These are phyloP conservation scores for Aspergillus neoniger DNA, from an alignment of 2,329 filamentous ascomycete species.

Conservation along the genomic window DNA sequence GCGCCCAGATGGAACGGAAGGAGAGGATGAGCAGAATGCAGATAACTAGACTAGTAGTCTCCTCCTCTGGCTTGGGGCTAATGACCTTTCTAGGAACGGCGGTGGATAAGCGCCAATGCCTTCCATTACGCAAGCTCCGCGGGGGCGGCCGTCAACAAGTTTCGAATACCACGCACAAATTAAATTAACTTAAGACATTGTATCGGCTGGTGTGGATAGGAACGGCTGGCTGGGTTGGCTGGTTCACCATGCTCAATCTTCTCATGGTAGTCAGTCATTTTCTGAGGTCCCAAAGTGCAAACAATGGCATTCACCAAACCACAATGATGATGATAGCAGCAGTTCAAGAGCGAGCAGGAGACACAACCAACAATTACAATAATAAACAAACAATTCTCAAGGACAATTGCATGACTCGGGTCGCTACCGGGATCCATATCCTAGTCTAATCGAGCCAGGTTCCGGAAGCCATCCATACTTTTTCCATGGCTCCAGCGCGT, in stretches of 20 bases:
- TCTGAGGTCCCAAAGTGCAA: no score
- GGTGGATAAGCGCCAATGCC: conserved; percentile 6
- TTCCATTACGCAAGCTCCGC: conserved; percentile 10
- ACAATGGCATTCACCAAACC: no score
- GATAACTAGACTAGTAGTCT: background rate
- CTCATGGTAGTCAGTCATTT: no score
- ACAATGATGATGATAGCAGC: no score
- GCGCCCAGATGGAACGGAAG: background rate
- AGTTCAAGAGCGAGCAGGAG: no score
- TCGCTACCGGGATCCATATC: no score
- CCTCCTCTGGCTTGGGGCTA: background rate
- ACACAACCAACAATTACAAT: no score
- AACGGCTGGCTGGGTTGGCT: background rate
- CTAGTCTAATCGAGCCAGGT: conserved; percentile 1
- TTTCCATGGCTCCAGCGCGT: conserved; percentile 9
- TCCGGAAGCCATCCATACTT: conserved; percentile 3
- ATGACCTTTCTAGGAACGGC: background rate
- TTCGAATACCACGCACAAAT: background rate
- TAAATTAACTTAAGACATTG: conserved; percentile 7
- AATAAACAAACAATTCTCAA: no score
- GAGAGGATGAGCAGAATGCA: background rate
- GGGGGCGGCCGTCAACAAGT: conserved; percentile 5
- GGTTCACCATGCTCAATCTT: background rate
- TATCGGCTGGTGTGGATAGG: conserved; percentile 2
- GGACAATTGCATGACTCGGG: no score